These are phyloP conservation scores for Aspergillus flavus DNA, from an alignment of 2,329 filamentous ascomycete genomes.

Conservation along the genomic window DNA sequence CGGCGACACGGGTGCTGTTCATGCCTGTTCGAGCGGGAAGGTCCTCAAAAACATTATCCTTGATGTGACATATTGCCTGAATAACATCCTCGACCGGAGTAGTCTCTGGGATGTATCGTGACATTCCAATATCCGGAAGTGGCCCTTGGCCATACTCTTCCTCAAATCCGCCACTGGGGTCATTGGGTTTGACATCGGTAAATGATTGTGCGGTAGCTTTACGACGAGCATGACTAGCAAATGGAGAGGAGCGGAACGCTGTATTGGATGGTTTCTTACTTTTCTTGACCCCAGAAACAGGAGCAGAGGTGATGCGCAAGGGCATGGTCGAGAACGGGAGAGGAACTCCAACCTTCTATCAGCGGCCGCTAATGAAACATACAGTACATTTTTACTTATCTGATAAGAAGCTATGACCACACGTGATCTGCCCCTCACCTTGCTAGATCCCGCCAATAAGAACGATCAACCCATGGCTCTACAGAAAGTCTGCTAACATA, in stretches of 20 bases:
- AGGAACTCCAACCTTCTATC: neutral
- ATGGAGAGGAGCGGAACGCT: constrained; percentile 42
- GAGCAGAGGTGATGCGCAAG: constrained; percentile 51
- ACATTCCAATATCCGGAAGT: constrained; percentile 56
- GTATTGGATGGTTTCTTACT: constrained; percentile 38
- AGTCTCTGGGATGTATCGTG: constrained; percentile 52
- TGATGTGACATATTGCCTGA: constrained; percentile 57
- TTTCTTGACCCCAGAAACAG: constrained; percentile 48
- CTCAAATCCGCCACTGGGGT: constrained; percentile 20
- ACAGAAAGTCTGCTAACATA: neutral
- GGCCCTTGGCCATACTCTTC: constrained; percentile 37
- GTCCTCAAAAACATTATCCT: constrained; percentile 56
- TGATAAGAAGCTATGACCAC: neutral
- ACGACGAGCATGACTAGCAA: constrained; percentile 42
- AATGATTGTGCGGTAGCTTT: constrained; percentile 39
- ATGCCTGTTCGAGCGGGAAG: constrained; percentile 61
- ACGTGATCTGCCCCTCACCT: neutral
- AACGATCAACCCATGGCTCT: neutral
- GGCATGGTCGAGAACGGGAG: constrained; percentile 40
- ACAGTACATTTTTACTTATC: neutral
- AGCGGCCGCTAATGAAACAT: no score
- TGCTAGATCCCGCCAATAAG: neutral
- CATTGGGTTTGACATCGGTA: constrained; percentile 26
- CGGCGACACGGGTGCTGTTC: constrained; percentile 62
- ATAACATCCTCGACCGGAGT: constrained; percentile 52